Conservation (phyloP, 2,329 filamentous ascomycete species). For the Ceratocystiopsis brevicomis region DNA sequence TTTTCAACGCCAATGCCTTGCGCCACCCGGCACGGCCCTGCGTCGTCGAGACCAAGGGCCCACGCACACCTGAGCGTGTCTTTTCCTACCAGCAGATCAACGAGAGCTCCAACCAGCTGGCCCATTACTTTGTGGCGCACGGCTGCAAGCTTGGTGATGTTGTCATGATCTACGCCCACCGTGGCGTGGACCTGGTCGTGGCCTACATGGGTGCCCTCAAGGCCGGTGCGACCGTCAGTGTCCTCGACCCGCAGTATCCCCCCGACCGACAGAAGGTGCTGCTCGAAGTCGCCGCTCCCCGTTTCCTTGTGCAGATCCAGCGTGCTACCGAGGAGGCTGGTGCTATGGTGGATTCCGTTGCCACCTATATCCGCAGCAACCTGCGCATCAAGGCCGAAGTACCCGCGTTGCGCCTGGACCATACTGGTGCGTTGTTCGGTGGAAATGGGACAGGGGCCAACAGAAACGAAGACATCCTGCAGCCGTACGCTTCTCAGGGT, state of each 20-base stretch:
- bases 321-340: too few relatives aligned
- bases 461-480: too few relatives aligned
- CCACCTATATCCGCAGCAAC: too few relatives aligned
- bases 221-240: slow-evolving; percentile 41
- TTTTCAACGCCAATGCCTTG: slow-evolving; percentile 47
- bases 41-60: slow-evolving; percentile 29
- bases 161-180: slow-evolving; percentile 80
- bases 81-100: slow-evolving; percentile 81
- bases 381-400: too few relatives aligned
- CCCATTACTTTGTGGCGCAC: slow-evolving; percentile 56
- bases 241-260: slow-evolving; percentile 69
- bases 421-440: too few relatives aligned
- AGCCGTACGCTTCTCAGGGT: too few relatives aligned
- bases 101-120: slow-evolving; percentile 62
- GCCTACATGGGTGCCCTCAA: background rate
- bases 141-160: slow-evolving; percentile 67
- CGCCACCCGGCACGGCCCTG: slow-evolving; percentile 42
- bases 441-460: too few relatives aligned
- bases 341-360: too few relatives aligned
- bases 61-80: slow-evolving; percentile 34
- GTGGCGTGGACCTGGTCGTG: slow-evolving; percentile 23
- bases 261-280: slow-evolving; percentile 48
- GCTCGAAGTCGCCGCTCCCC: too few relatives aligned
- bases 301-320: too few relatives aligned
- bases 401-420: too few relatives aligned